Evolutionary conservation across 306 rosid species (phyloP).

Genomic region (Myrica gale): DNA sequence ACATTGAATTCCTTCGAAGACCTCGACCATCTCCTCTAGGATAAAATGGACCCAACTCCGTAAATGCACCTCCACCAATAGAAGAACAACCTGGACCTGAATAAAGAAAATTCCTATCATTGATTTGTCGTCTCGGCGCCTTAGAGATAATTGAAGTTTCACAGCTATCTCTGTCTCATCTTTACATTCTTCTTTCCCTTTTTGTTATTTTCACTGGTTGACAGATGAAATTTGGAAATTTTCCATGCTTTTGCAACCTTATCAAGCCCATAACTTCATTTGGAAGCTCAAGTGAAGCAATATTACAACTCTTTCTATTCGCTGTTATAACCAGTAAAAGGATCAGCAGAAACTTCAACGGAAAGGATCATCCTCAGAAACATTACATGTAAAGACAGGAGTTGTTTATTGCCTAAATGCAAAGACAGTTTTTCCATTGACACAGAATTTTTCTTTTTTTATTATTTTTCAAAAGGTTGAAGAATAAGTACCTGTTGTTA

Average conservation of each 20-base stretch:
- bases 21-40: slow-evolving; percentile 74
- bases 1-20: slow-evolving; percentile 57
- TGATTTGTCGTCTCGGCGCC: slow-evolving; percentile 1
- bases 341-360: neutral
- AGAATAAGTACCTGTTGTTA: neutral
- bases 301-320: neutral
- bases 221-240: too few relatives aligned
- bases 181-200: too few relatives aligned
- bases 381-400: neutral
- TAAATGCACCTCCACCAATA: slow-evolving; percentile 88
- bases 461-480: neutral
- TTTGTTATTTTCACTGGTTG: too few relatives aligned
- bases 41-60: slow-evolving; percentile 89
- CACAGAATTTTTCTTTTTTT: neutral
- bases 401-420: neutral
- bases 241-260: too few relatives aligned
- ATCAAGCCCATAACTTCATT: too few relatives aligned
- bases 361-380: neutral
- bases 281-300: neutral
- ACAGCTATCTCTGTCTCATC: neutral
- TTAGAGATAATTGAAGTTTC: neutral
- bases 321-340: neutral
- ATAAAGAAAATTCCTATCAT: slow-evolving; percentile 17
- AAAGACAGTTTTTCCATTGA: neutral
- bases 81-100: slow-evolving; percentile 97